Percentiles rank a stretch among this genome's conserved stretches.
These are phyloP conservation scores for Forsythia viridissima DNA, from an alignment of 257 asterid species.

Conservation along the genomic window DNA sequence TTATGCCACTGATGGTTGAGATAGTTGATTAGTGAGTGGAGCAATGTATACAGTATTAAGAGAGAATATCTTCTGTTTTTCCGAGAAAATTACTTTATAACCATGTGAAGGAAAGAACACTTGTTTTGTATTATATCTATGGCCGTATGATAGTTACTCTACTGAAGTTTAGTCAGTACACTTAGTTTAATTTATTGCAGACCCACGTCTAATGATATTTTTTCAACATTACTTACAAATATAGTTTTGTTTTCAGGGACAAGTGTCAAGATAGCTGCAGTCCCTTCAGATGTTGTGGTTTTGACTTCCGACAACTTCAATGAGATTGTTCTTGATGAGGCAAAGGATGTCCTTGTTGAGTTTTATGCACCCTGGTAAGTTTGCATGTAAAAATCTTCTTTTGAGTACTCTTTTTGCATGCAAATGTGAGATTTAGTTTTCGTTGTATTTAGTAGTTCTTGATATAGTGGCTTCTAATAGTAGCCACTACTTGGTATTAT, in stretches of 20 bases:
- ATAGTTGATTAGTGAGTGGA: conserved; percentile 11
- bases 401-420: background rate
- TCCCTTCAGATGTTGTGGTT: conserved; percentile 78
- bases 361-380: conserved; percentile 96
- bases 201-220: background rate
- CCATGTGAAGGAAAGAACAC: background rate
- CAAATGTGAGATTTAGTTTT: background rate
- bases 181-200: background rate
- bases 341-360: conserved; percentile 84
- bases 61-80: background rate
- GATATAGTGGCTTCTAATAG: background rate
- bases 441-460: background rate
- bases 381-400: background rate
- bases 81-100: background rate
- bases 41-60: background rate
- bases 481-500: background rate
- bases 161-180: background rate
- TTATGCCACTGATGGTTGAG: background rate
- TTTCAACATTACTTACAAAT: background rate
- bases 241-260: conserved; percentile 54
- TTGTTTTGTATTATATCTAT: background rate
- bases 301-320: conserved; percentile 67
- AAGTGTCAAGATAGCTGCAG: conserved; percentile 75
- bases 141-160: background rate
- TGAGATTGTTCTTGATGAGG: conserved; percentile 80